Conservation (phyloP, 106 monocot genomes). For the Triglochin maritima region DNA sequence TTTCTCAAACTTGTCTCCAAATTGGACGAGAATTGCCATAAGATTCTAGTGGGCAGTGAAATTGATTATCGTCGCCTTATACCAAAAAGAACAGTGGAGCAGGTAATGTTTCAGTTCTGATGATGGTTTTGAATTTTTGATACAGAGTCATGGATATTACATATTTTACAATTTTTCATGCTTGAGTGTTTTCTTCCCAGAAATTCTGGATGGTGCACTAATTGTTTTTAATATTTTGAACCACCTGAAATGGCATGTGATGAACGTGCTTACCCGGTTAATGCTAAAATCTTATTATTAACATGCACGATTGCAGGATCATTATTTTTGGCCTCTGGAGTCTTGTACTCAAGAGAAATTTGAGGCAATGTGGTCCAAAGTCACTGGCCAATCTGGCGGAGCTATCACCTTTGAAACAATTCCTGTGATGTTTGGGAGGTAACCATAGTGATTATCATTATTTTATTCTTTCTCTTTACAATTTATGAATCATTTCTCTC, state of each 20-base stretch:
- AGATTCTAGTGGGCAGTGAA: slow-evolving; percentile 62
- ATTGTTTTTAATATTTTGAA: neutral
- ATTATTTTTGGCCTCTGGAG: slow-evolving; percentile 61
- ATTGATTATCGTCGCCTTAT: slow-evolving; percentile 86
- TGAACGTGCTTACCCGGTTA: neutral
- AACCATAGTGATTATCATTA: neutral
- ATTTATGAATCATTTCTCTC: neutral
- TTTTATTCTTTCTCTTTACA: neutral
- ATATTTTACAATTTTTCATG: neutral
- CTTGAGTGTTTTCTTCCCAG: neutral
- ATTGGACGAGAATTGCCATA: slow-evolving; percentile 63
- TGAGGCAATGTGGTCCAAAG: slow-evolving; percentile 40
- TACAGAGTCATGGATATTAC: neutral
- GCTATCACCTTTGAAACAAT: slow-evolving; percentile 32
- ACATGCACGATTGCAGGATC: slow-evolving; percentile 30
- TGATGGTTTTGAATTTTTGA: neutral
- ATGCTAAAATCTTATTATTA: neutral
- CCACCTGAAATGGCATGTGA: neutral
- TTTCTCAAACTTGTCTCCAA: slow-evolving; percentile 60
- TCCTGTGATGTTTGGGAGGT: slow-evolving; percentile 98
- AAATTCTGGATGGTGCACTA: neutral
- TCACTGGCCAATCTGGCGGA: slow-evolving; percentile 36
- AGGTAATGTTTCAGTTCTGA: slow-evolving; percentile 24
- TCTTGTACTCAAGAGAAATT: slow-evolving; percentile 22
- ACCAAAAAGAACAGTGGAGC: slow-evolving; percentile 26